Percentiles rank a stretch among this genome's conserved stretches.
Conservation (phyloP, 2,329 filamentous ascomycete species). For the Echinosphaeria canescens region DNA sequence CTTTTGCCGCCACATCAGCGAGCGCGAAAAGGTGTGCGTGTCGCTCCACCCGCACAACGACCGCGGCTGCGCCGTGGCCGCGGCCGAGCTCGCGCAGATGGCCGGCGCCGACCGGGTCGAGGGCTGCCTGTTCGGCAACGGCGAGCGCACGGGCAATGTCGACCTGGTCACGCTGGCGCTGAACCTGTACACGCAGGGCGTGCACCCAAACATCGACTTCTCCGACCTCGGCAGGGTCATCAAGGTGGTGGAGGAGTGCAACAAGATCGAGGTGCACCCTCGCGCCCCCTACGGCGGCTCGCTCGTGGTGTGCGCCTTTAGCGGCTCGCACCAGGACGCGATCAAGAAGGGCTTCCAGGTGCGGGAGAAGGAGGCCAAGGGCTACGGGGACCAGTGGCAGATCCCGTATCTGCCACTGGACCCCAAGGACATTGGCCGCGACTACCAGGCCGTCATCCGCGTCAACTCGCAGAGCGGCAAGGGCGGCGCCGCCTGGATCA, state of each 20-base stretch:
- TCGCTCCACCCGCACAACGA: constrained; percentile 93
- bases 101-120: constrained; percentile 88
- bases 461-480: constrained; percentile 96
- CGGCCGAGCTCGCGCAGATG: constrained; percentile 87
- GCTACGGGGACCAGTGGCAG: constrained; percentile 51
- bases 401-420: constrained; percentile 88
- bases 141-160: constrained; percentile 88
- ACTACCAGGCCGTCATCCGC: constrained; percentile 94
- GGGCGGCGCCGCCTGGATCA: constrained; percentile 86
- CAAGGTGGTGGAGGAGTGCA: constrained; percentile 75
- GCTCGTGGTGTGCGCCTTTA: constrained; percentile 83
- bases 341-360: constrained; percentile 80
- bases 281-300: constrained; percentile 81
- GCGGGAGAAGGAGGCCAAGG: constrained; percentile 37
- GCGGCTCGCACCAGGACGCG: constrained; percentile 82
- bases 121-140: constrained; percentile 85
- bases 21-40: constrained; percentile 72
- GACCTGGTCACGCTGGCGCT: constrained; percentile 82
- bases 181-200: constrained; percentile 88
- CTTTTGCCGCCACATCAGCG: constrained; percentile 69
- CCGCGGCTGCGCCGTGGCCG: constrained; percentile 72
- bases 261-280: constrained; percentile 84
- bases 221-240: constrained; percentile 75
- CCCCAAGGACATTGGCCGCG: constrained; percentile 80
- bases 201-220: constrained; percentile 72